Evolutionary conservation across 2,329 filamentous ascomycete genomes (phyloP).

Genomic region (Exserohilum turcica): DNA sequence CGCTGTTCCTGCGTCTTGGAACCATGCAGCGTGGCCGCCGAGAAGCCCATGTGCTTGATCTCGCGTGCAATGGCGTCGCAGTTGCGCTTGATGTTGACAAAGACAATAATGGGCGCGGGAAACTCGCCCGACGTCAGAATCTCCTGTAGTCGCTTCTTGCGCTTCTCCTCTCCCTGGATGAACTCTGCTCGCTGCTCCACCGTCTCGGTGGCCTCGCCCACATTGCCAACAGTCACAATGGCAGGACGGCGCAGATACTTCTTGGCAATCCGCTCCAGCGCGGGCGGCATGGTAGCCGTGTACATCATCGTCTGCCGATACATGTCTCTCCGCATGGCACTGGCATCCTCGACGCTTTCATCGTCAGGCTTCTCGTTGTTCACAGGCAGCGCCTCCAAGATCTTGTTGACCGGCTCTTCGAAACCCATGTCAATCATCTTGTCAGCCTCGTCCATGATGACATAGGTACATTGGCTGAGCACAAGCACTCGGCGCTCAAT

Average conservation of each 20-base stretch:
- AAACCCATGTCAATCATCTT: slow-evolving; percentile 99
- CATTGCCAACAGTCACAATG: slow-evolving; percentile 91
- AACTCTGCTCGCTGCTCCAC: slow-evolving; percentile 98
- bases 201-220: slow-evolving; percentile 94
- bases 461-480: slow-evolving; percentile 93
- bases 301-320: slow-evolving; percentile 99
- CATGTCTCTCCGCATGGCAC: slow-evolving; percentile 81
- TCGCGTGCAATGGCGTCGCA: slow-evolving; percentile 94
- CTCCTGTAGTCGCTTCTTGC: slow-evolving; percentile 93
- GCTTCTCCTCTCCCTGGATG: slow-evolving; percentile 86
- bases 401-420: slow-evolving; percentile 96
- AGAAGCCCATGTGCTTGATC: slow-evolving; percentile 92
- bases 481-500: slow-evolving; percentile 92
- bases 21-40: slow-evolving; percentile 87
- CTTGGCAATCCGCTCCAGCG: slow-evolving; percentile 93
- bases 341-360: slow-evolving; percentile 84
- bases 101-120: slow-evolving; percentile 91
- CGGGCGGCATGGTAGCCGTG: slow-evolving; percentile 94
- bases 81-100: slow-evolving; percentile 99
- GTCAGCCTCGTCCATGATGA: slow-evolving; percentile 99
- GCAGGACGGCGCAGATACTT: slow-evolving; percentile 94
- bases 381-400: slow-evolving; percentile 90
- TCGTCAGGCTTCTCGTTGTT: slow-evolving; percentile 93
- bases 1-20: slow-evolving; percentile 98
- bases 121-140: slow-evolving; percentile 83